Evolutionary conservation across 768 basidiomycete genomes (phyloP), one percentile per base, ranked within the genome.

Genomic region (Leccinum variicolor): DNA sequence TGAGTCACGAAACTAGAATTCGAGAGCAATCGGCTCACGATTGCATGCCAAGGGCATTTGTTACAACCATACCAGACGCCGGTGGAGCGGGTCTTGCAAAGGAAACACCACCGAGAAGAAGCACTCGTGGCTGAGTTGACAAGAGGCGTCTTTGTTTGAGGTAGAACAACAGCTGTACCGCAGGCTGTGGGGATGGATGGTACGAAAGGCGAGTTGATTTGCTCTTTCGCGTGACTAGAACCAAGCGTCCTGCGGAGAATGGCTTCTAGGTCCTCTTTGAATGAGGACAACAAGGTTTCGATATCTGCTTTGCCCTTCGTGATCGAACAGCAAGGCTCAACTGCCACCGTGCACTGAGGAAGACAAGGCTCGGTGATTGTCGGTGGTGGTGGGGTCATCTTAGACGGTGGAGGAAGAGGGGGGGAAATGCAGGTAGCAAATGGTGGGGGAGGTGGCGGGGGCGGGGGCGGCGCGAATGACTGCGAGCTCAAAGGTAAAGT

Each of bases 211-310:
- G 52, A 2, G 15, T 46, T 4, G 8, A 48, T 45, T 43, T 53
- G 57, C 10, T 53, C 28, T 29, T 53, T 54, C n/a, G 28, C 28
- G 21, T 31, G 15, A 52, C 56, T 47, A 19, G 61, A 3, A 31
- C 74, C 75, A 52, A 81, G 74, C 1, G 74, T 72, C 54, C 62
- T 67, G 21, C 64, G 64, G 25, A 86, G 64, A 56, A 81, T 73
- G 14, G 69, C 72, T 39, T 84, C 77, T n/a, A 89, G 70, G 54
- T 84, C 79, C 10, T 67, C 61, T 64, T 84, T 79, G 66, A 88
- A 87, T n/a, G 73, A 73, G 49, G 70, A 61, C 39, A 89, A 60
- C 31, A 86, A 67, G 1, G 60, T 51, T 54, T 76, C 72, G 7
- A 88, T 69, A 53, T 87, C 84, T 39, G 66, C 68, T 68, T 78